Evolutionary conservation across 257 asterid species (phyloP), one percentile per base, ranked within the genome.

Genomic region (Solanum virginianum): DNA sequence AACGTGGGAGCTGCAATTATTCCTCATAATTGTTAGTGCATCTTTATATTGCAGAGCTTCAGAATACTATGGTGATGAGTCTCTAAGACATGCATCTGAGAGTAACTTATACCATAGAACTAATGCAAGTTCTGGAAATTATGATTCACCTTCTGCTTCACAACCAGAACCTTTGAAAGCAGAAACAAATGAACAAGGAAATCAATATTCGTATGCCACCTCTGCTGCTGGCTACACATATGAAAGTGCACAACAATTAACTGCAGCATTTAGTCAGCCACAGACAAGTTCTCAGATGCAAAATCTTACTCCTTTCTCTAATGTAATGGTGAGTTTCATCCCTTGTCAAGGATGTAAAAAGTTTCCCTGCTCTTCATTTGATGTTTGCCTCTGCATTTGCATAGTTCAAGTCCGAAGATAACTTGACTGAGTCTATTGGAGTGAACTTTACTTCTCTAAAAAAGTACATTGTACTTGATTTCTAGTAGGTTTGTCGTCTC

Each of bases 111-210:
- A 81, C 84, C 91, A 87, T 83, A 86, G 91, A 84, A 85, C 91
- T 87, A 90, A 89, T 88, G 90, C 88, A 55, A 84, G 59, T 86
- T 85, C 85, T n/a, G 95, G 85, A 87, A 88, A 75, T 81, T 92
- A 92, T 86, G 94, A 95, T 62, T 86, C 92, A 83, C 62, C 97
- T 59, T 85, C 96, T 88, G 94, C 93, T 84, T 82, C 95, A 71
- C 98, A 90, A 81, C 88, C 87, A 66, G 96, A 91, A 84, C 90
- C 89, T 57, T 85, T 91, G 89, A 94, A 90, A 84, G 88, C 89
- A 75, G 97, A 92, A 81, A 75, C 89, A 51, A 92, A 92, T 59
- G 93, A 93, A 82, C 94, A 87, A 32, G 95, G 88, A 83, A 90
- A 89, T 89, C 97, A 92, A 81, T 93, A 94, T 87, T 80, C 86